A percentile compares a stretch with the other conserved stretches of the same genome.
phyloP scores from a whole-genome alignment of 2,329 filamentous ascomycete species.

The Venturia pyrina region DNA sequence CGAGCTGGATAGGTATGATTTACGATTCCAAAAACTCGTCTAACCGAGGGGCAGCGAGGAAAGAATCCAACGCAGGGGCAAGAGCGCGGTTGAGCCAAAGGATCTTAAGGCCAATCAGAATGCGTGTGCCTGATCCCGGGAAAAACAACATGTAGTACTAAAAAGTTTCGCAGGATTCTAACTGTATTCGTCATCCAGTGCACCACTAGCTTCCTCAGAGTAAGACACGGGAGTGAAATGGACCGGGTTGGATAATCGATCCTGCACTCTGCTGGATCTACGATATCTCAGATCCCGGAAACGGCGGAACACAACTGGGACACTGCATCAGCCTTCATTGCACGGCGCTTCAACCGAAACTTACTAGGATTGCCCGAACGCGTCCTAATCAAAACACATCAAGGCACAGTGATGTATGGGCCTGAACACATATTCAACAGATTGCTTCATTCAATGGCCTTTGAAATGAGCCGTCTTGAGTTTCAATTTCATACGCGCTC shows the following conservation, averaged over 20 bases:
- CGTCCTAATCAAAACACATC: not conserved
- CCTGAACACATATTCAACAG: not conserved
- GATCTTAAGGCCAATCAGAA: not conserved
- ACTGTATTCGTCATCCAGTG: not conserved
- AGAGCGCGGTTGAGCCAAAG: not conserved
- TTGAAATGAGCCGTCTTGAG: not conserved
- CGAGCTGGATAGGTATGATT: not conserved
- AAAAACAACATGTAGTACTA: not conserved
- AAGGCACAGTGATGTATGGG: not conserved
- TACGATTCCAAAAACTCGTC: not conserved
- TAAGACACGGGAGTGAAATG: not conserved
- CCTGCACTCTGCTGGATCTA: not conserved
- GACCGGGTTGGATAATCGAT: not conserved
- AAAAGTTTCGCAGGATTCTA: not conserved
- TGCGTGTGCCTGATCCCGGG: not conserved
- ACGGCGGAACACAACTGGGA: not conserved
- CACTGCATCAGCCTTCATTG: not conserved
- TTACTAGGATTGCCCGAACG: not conserved
- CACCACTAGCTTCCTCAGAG: not conserved
- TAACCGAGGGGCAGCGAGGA: not conserved
- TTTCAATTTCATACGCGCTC: too few relatives aligned
- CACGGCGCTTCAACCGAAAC: not conserved
- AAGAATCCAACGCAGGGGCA: not conserved
- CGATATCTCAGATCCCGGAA: not conserved
- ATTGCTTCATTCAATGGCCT: not conserved